Conservation (phyloP, 2,329 filamentous ascomycete genomes). For the Mariannaea sp. region DNA sequence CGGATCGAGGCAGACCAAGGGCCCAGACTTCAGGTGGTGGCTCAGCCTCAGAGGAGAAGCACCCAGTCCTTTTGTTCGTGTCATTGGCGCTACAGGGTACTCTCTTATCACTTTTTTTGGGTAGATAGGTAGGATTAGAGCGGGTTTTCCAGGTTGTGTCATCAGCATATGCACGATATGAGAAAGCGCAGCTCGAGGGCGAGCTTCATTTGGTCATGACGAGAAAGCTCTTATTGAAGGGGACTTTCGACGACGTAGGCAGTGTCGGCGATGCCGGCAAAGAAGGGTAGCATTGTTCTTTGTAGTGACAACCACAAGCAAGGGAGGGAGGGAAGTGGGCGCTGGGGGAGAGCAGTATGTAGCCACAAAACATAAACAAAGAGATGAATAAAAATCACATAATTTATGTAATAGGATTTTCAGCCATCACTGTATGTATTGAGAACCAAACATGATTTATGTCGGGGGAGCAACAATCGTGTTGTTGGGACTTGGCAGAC, state of each 20-base stretch:
- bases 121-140: too few relatives aligned
- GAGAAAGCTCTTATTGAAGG: conserved; percentile 26
- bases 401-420: neutral
- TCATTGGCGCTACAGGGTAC: too few relatives aligned
- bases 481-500: neutral
- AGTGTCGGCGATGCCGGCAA: conserved; percentile 15
- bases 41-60: conserved; percentile 15
- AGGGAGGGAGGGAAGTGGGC: conserved; percentile 8
- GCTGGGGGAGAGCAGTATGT: neutral
- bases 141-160: conserved; percentile 6
- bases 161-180: conserved; percentile 3
- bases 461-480: neutral
- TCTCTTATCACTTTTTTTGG: too few relatives aligned
- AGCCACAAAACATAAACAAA: neutral
- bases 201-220: neutral
- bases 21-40: neutral
- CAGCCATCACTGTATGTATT: neutral
- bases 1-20: conserved; percentile 1
- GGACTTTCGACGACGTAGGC: neutral
- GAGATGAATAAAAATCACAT: neutral
- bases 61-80: neutral
- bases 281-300: conserved; percentile 19
- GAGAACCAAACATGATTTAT: too few relatives aligned
- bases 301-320: too few relatives aligned
- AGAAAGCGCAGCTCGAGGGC: neutral